Evolutionary conservation across 1,284 basidiomycete species (phyloP), one percentile per base, ranked within the genome.

Genomic region (Mycosarcoma mackinlayi): DNA sequence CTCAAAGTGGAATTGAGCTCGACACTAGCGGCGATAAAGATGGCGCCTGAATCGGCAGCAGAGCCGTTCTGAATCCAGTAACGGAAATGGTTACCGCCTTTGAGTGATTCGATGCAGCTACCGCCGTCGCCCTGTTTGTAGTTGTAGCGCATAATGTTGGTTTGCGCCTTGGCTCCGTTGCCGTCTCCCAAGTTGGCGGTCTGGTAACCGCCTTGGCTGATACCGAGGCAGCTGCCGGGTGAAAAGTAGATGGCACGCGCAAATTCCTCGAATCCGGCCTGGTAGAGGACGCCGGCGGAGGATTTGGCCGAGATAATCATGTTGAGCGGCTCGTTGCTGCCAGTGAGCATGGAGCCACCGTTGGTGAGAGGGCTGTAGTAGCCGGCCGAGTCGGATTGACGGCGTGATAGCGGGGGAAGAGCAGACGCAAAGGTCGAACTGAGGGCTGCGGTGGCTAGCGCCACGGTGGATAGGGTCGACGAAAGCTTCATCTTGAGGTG

Each of bases 161-260:
- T 75, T 56, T 82, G 80, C 27, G 66, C 55, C 16, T 47, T 38
- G 38, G 18, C 28, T 3, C 79, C 81, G 55, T 60, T 72, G 48
- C 68, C 78, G 38, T 81, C 83, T 8, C 80, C 82, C 6, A 79
- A 72, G 52, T 84, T 78, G 55, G 74, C 76, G 23, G 62, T 57
- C 39, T 81, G 83, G 13, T 67, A 51, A 3, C 76, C 79, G 13
- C 75, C 70, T 19, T 77, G 40, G 16, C 70, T 80, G 66, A 81
- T 75, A 13, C 52, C 74, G 33, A 81, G 61, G 51, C 73, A 78
- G 48, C 53, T 66, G 30, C 75, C 77, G n/a, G 64, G 66, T 4
- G 63, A 69, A 35, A 75, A 80, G 40, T 72, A 63, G 31, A 81
- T 21, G 24, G 74, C 58, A 16, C 66, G 58, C 6, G 69, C 46